These are phyloP conservation scores for Karstenula rhodostoma DNA, from an alignment of 2,329 filamentous ascomycete species.

Conservation along the genomic window DNA sequence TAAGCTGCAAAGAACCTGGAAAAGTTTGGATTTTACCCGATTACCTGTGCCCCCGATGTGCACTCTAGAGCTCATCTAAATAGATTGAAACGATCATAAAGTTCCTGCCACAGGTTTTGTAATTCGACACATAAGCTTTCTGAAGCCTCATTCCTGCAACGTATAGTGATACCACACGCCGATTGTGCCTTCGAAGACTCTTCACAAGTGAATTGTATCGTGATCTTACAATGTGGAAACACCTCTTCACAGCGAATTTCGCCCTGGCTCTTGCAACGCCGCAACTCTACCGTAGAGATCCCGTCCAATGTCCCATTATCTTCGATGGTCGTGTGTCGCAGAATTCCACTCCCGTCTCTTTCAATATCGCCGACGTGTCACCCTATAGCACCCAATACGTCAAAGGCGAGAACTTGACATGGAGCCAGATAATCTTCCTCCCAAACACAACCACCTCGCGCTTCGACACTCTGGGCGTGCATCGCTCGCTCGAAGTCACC, in stretches of 20 bases:
- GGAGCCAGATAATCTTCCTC: conserved; percentile 34
- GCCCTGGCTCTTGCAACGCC: not conserved
- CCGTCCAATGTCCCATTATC: conserved; percentile 37
- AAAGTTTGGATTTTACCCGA: conserved; percentile 3
- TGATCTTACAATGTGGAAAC: not conserved
- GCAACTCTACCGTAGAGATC: not conserved
- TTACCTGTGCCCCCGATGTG: not conserved
- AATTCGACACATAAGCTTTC: not conserved
- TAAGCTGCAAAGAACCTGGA: not conserved
- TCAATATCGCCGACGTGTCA: conserved; percentile 26
- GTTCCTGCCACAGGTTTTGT: not conserved
- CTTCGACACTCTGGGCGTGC: conserved; percentile 23
- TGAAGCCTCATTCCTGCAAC: not conserved
- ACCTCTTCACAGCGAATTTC: not conserved
- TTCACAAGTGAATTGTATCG: not conserved
- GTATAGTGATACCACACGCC: not conserved
- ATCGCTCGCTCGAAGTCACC: conserved; percentile 35
- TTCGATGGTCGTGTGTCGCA: conserved; percentile 37
- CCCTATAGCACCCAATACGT: conserved; percentile 33
- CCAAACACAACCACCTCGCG: conserved; percentile 24
- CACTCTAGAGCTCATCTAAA: not conserved
- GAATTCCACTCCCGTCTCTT: conserved; percentile 29
- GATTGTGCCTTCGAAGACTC: not conserved
- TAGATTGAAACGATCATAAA: not conserved
- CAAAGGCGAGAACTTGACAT: conserved; percentile 38